These are phyloP conservation scores for Ceratocystis alfenasii DNA, from an alignment of 2,329 filamentous ascomycete species.

Conservation along the genomic window DNA sequence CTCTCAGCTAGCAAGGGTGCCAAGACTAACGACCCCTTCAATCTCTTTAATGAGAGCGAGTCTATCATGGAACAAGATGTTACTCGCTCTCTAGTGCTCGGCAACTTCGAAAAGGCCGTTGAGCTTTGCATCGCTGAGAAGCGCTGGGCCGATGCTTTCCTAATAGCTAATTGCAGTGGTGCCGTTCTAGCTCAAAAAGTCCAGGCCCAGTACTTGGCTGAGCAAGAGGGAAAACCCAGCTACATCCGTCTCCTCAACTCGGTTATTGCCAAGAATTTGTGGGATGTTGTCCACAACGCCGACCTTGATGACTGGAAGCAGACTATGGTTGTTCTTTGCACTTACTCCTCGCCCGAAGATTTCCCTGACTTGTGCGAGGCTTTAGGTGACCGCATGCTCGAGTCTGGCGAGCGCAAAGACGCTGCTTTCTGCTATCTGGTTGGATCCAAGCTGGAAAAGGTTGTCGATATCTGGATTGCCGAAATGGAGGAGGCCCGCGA, in stretches of 20 bases:
- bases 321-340: conserved; percentile 89
- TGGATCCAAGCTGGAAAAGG: conserved; percentile 94
- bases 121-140: conserved; percentile 81
- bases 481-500: conserved; percentile 79
- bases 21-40: conserved; percentile 89
- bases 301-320: conserved; percentile 92
- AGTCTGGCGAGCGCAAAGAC: conserved; percentile 67
- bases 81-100: conserved; percentile 76
- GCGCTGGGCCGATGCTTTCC: conserved; percentile 87
- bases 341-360: conserved; percentile 79
- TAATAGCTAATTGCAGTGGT: conserved; percentile 93
- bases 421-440: conserved; percentile 94
- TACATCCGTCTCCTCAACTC: conserved; percentile 84
- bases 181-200: conserved; percentile 90
- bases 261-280: conserved; percentile 90
- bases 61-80: conserved; percentile 73
- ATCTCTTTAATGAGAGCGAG: conserved; percentile 74
- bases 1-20: conserved; percentile 79
- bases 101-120: conserved; percentile 80
- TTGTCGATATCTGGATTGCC: conserved; percentile 83
- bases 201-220: conserved; percentile 78
- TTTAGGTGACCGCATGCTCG: conserved; percentile 79
- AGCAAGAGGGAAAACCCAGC: conserved; percentile 71
- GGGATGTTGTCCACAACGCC: conserved; percentile 96
- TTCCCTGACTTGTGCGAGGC: conserved; percentile 93